Base-by-base conservation (phyloP, 257 asterid species). In the Oldenlandia corymbosa region DNA sequence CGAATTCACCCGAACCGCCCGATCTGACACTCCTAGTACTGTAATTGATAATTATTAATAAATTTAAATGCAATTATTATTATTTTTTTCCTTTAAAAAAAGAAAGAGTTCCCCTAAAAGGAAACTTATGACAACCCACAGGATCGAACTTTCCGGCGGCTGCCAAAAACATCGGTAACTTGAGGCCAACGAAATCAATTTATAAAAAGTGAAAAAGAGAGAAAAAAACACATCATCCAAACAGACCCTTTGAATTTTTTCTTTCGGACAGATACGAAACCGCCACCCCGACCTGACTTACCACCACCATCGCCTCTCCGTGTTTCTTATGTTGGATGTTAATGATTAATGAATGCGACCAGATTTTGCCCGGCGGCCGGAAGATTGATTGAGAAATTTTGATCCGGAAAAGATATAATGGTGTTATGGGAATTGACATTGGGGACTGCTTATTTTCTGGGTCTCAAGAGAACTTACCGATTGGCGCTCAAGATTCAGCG, bases 341-440 rank as follows among this genome's bases (percentile, higher is more conserved):
- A 11, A 42, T 42, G 47, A 2, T 0, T 42, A 11, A 42, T 42
- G 47, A 2, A 1, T 42, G 5, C 14, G 47, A 42, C 47, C 1
- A 42, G 47, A 42, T 16, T 45, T 20, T 0, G 60, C 1, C 6
- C 8, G 10, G 42, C 11, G 34, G 51, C 41, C 16, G n/a, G 18
- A 14, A 43, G 14, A 5, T 21, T 46, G 67, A 2, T 31, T 57
- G 62, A 36, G 56, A 57, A 31, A 28, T 43, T n/a, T n/a, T 56
- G 27, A n/a, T 36, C 16, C 1, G 59, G 46, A 59, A 3, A 39
- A 45, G 59, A 17, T 58, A 72, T 56, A 68, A 90, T 90, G 97
- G 97, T 90, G 77, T 71, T 90, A 28, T 90, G 97, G 97, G 97
- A 90, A 81, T 78, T 90, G 73, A 82, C 97, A 69, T 73, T 90